A percentile compares a stretch with the other conserved stretches of the same genome.
phyloP scores from a whole-genome alignment of 1,139 yeast species.

The Blastobotrys arbuscula region DNA sequence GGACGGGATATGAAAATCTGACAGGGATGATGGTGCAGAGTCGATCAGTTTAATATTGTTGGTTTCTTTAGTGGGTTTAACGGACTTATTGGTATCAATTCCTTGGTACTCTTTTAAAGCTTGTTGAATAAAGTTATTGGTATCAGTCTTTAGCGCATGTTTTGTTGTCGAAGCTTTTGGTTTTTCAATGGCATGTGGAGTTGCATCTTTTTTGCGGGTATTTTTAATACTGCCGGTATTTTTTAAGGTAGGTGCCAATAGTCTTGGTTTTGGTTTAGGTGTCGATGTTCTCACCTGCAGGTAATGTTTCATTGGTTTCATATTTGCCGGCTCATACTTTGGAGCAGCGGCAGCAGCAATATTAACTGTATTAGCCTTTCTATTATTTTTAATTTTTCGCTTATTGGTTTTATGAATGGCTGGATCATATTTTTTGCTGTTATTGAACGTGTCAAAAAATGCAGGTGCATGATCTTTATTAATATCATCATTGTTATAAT shows the following conservation, averaged over 20 bases:
- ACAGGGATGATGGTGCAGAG: constrained; percentile 9
- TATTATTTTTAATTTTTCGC: too few relatives aligned
- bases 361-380: too few relatives aligned
- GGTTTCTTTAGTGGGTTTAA: neutral
- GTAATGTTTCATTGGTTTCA: neutral
- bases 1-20: constrained; percentile 6
- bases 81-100: neutral
- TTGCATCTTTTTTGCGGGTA: too few relatives aligned
- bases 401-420: too few relatives aligned
- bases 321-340: neutral
- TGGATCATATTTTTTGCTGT: too few relatives aligned
- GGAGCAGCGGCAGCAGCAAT: too few relatives aligned
- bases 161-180: neutral
- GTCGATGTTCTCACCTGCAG: neutral
- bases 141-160: neutral
- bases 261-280: neutral
- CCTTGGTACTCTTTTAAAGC: neutral
- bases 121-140: neutral
- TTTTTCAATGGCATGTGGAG: neutral
- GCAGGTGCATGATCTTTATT: too few relatives aligned
- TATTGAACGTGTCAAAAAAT: too few relatives aligned
- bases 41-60: neutral
- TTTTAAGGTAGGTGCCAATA: neutral
- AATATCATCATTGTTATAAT: too few relatives aligned
- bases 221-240: neutral